Evolutionary conservation across 2,329 filamentous ascomycete genomes (phyloP), one percentile per base, ranked within the genome.

Genomic region (Phialophora chinensis): DNA sequence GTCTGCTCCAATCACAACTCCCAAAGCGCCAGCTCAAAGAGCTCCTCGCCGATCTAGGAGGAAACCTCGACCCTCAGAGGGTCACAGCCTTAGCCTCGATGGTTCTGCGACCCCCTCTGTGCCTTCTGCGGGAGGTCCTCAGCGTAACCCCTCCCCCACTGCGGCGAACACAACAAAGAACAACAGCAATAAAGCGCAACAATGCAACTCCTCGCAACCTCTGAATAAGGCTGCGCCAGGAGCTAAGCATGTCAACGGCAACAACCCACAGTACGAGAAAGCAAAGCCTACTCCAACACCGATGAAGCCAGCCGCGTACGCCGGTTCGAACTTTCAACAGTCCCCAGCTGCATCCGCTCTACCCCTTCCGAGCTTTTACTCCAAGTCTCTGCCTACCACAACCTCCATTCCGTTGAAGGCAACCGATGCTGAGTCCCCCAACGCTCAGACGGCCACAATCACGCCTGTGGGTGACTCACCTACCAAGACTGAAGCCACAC

Each of bases 261-360:
- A n/a, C 17, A 44, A 44, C 17, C 17, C 38, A 44, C 44, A 62
- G n/a, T 49, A 50, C 7, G 67, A 66, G 23, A 69, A 79, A 57
- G 61, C 58, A 33, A 69, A 79, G 56, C 73, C 76, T 61, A 75
- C 77, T 47, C 75, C 75, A 54, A 79, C 79, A 7, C 81, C 82
- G 38, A 74, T 76, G 55, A 83, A 87, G 66, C 75, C 77, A 68
- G 75, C 77, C 68, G 88, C 90, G 54, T 99, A 97, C 79, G 95
- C 95, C 47, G 95, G 94, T 14, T 91, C 94, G 38, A 96, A 93
- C 4, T 99, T 98, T 77, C 93, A 97, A 78, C 91, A 93, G 49
- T 98, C 95, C 8, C 95, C 95, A 23, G 94, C 93, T 1, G 91
- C 95, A 0, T 96, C 93, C 8, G 89, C 92, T 27, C 83, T 99